Conservation (phyloP, 371 early-diverging fungal species). For the Batkoa obscura region DNA sequence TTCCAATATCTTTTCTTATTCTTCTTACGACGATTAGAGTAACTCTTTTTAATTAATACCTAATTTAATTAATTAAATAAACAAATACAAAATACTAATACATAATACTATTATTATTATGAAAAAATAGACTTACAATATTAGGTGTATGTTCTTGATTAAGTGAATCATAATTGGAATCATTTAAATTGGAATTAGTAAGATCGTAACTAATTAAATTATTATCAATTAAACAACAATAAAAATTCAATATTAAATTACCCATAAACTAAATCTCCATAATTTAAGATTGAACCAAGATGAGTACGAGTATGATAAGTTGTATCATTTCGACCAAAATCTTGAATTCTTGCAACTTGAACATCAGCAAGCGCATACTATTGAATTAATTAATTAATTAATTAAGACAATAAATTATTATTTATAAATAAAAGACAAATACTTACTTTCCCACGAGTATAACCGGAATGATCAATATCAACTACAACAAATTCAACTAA, state of each 20-base stretch:
- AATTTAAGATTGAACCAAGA: conserved; percentile 71
- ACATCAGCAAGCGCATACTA: conserved; percentile 49
- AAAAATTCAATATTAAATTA: too few species aligned
- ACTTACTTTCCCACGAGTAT: conserved; percentile 30
- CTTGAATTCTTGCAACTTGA: conserved; percentile 54
- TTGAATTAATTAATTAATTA: too few species aligned
- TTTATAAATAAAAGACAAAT: too few species aligned
- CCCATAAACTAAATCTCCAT: conserved; percentile 84
- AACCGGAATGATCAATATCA: conserved; percentile 71
- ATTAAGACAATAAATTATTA: too few species aligned
- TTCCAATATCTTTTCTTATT: conserved; percentile 75
- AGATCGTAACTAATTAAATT: conserved; percentile 32
- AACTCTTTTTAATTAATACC: conserved; percentile 74
- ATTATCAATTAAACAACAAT: too few species aligned
- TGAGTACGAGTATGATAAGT: conserved; percentile 80
- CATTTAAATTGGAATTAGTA: conserved; percentile 76
- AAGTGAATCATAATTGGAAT: conserved; percentile 51
- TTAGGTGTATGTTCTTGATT: conserved; percentile 51
- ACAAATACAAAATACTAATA: too few species aligned
- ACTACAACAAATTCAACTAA: conserved; percentile 83
- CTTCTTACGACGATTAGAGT: conserved; percentile 74
- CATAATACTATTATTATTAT: too few species aligned
- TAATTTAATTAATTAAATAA: too few species aligned
- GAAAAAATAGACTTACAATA: conserved; percentile 16
- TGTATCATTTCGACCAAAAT: conserved; percentile 65